Evolutionary conservation across 192 early-diverging fungal species (phyloP), one percentile per base, ranked within the genome.

Genomic region (Entomortierella chlamydospora): DNA sequence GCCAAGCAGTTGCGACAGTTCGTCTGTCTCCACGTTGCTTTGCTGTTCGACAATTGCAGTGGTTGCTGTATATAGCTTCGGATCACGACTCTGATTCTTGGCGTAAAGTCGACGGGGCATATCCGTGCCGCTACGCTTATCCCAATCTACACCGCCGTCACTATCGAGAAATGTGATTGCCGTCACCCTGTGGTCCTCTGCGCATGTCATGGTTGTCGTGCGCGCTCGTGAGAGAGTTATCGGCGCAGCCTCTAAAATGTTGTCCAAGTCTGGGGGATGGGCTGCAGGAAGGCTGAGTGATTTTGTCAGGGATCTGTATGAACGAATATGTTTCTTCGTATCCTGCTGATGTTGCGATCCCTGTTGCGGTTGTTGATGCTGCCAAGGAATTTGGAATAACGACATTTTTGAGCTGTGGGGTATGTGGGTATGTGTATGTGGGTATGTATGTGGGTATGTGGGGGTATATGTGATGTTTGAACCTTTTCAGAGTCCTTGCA

Each of bases 211-310:
- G 18, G 70, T 57, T 20, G 70, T 64, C 17, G 63, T 60, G 26
- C 49, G 57, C 20, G 63, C 50, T 11, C 64, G 64, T 17, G 64
- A 37, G 49, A 65, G 51, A 9, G 50, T 5, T 30, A 54, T 29
- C 2, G 72, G 72, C n/a, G 64, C 72, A 73, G 63, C 15, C n/a
- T 2, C 56, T 17, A 31, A 13, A 51, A 51, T 37, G 49, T 31
- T 52, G 30, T 31, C 25, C 29, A 50, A 33, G 45, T 45, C 28
- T 15, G 23, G 18, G 43, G 11, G 50, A 33, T 7, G 43, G 43
- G 50, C 33, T 15, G 59, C 43, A 18, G 53, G 61, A 2, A 72
- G 54, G 49, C 70, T 62, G 31, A 42, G 31, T 28, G 70, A 57
- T 57, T 56, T 62, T 1, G 60, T 26, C 20, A 51, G 33, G 22